Conservation (phyloP, 1,284 basidiomycete genomes). For the Irpex rosettiformis region DNA sequence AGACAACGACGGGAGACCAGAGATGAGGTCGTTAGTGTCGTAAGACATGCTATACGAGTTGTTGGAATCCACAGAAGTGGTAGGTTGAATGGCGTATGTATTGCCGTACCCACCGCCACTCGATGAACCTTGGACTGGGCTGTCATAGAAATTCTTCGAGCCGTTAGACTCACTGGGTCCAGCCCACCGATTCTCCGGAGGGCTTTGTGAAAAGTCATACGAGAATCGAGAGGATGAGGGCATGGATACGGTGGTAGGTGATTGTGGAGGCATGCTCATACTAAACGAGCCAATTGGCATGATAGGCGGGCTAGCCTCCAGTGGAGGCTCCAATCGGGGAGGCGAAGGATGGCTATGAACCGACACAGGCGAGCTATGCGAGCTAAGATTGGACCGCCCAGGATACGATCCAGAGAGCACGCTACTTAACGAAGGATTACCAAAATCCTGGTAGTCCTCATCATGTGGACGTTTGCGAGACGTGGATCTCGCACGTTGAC, state of each 20-base stretch:
- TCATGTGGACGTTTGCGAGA: constrained; percentile 71
- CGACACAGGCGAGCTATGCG: constrained; percentile 75
- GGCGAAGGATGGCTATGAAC: constrained; percentile 64
- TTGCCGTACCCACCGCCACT: not conserved
- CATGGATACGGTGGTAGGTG: constrained; percentile 24
- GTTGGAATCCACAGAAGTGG: constrained; percentile 44
- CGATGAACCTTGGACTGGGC: constrained; percentile 12
- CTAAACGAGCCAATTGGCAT: constrained; percentile 20
- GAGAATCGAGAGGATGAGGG: constrained; percentile 47
- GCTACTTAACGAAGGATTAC: constrained; percentile 29
- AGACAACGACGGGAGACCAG: constrained; percentile 44
- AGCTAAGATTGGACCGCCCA: constrained; percentile 41
- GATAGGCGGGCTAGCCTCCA: constrained; percentile 26
- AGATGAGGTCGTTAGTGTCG: constrained; percentile 29
- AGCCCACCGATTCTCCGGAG: constrained; percentile 25
- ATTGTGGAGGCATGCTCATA: constrained; percentile 24
- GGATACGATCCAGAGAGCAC: constrained; percentile 33
- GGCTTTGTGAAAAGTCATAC: constrained; percentile 45
- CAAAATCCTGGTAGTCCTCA: constrained; percentile 44
- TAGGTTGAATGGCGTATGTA: constrained; percentile 23
- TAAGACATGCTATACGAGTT: constrained; percentile 35
- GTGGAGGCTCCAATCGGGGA: constrained; percentile 33
- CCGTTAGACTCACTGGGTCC: constrained; percentile 23
- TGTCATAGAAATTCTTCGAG: constrained; percentile 26
- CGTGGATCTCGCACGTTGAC: constrained; percentile 64